Evolutionary conservation across 78 protist genomes (phyloP), one percentile per base, ranked within the genome.

Genomic region (Dictyostelium capitatum): DNA sequence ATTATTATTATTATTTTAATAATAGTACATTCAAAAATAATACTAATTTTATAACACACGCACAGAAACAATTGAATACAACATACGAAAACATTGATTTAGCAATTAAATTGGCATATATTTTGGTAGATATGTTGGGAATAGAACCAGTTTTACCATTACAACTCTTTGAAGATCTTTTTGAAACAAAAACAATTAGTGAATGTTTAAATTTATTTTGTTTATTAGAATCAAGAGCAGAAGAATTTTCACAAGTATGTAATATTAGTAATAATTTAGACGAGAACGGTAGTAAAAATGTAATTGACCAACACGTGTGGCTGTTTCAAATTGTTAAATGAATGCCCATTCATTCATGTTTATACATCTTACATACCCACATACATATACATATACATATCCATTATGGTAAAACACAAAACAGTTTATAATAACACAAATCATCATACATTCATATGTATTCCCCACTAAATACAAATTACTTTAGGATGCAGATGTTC

Each of bases 141-240:
- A 10, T 87, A 6, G 93, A 87, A 48, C 10, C 82, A 14, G 64
- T 67, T 28, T 48, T 47, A 32, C n/a, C 56, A 4, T 28, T 77
- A 4, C 80, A 87, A 53, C 12, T 87, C 4, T 74, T 54, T 8
- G 93, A 87, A 32, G 93, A 87, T 65, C 14, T 87, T 20, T 87
- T 77, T 77, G 93, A 87, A 20, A 73, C 83, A 47, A 74, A 65
- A 74, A 43, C 85, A 3, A 87, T 87, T 17, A 77, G 79, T 10
- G 51, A 65, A 57, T 74, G 78, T 30, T 47, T 87, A 28, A 48
- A 74, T 23, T 50, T 87, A 50, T 87, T 87, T 62, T 32, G 83
- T 47, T 47, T 87, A 51, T 25, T 87, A 64, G 93, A 87, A 48
- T 64, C 78, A n/a, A 54, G 93, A 30, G 84, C 67, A 3, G 93